Conservation (phyloP, 2,329 filamentous ascomycete species). For the Penicillium hordei region DNA sequence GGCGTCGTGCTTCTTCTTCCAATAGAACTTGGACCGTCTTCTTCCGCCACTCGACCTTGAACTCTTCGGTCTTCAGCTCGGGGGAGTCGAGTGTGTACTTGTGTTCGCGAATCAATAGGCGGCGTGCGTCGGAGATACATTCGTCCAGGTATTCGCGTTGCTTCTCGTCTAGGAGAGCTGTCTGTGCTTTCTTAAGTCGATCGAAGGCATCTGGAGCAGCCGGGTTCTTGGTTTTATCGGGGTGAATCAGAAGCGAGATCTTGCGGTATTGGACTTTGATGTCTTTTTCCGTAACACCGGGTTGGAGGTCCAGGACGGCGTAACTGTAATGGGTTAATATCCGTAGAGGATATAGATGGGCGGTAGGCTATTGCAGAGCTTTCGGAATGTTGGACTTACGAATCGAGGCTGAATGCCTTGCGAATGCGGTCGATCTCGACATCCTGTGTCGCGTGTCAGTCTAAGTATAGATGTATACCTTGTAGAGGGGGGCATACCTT, state of each 20-base stretch:
- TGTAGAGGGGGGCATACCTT: constrained; percentile 58
- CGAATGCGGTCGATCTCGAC: constrained; percentile 93
- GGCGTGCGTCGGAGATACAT: constrained; percentile 91
- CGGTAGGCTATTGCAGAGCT: neutral
- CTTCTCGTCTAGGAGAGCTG: constrained; percentile 90
- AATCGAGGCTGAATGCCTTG: constrained; percentile 79
- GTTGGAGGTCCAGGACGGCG: constrained; percentile 91
- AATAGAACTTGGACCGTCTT: constrained; percentile 88
- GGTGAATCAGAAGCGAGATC: constrained; percentile 98
- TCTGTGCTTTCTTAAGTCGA: constrained; percentile 91
- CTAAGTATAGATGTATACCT: neutral
- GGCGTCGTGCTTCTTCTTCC: constrained; percentile 83
- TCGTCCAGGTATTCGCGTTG: constrained; percentile 83
- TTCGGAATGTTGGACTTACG: constrained; percentile 47
- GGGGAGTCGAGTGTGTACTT: constrained; percentile 88
- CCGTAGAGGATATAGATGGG: neutral
- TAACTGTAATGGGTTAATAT: constrained; percentile 57
- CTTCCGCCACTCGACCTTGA: constrained; percentile 81
- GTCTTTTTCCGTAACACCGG: constrained; percentile 90
- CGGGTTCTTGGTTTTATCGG: constrained; percentile 93
- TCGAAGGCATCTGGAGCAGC: constrained; percentile 93
- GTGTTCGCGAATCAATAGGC: constrained; percentile 89
- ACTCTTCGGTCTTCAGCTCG: constrained; percentile 77
- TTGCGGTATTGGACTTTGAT: constrained; percentile 94
- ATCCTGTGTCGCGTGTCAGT: constrained; percentile 59